Evolutionary conservation across 352 stramenopile genomes (phyloP), one percentile per base, ranked within the genome.

Genomic region (Stephanocyclus meneghinianus): DNA sequence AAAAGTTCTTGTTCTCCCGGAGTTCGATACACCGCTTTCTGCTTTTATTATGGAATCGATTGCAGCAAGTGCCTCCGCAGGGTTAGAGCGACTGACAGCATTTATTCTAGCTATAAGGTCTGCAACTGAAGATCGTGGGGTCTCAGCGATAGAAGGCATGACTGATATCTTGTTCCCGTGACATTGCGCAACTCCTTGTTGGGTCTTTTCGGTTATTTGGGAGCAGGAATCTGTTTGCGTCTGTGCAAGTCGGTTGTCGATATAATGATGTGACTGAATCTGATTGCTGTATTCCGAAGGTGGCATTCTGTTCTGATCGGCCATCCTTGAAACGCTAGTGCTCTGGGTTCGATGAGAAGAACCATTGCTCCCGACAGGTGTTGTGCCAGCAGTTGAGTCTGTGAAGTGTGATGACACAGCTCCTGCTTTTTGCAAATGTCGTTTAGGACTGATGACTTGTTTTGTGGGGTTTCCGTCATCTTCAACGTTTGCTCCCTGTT

Each of bases 1-100:
- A n/a, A 16, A 16, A 30, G 11, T 9, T 13, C 32, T 15, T 37
- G 16, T 15, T n/a, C 53, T 51, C 10, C 2, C 3, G 50, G 13
- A 37, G 16, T n/a, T 32, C 0, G 32, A 35, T 8, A 59, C 45
- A 56, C 37, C 42, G 59, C 68, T 70, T 71, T 89, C 85, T 51
- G 77, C 48, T 68, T 78, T 75, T 35, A 93, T 68, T 67, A 93
- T 93, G 2, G 74, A 87, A 73, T 93, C 86, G 73, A 93, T 93
- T 65, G 84, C 74, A 40, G 84, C 86, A 51, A 93, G 77, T 13
- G 88, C 88, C 51, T 81, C 68, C 45, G 42, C 70, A 48, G 87
- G 85, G 85, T 92, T 84, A 11, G 79, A 75, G 56, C 87, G 69
- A 64, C 81, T 88, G 0, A 92, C 80, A 15, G 87, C 78, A 72